Evolutionary conservation across 305 asterid species (phyloP).

Genomic region (Solanum hybrid): DNA sequence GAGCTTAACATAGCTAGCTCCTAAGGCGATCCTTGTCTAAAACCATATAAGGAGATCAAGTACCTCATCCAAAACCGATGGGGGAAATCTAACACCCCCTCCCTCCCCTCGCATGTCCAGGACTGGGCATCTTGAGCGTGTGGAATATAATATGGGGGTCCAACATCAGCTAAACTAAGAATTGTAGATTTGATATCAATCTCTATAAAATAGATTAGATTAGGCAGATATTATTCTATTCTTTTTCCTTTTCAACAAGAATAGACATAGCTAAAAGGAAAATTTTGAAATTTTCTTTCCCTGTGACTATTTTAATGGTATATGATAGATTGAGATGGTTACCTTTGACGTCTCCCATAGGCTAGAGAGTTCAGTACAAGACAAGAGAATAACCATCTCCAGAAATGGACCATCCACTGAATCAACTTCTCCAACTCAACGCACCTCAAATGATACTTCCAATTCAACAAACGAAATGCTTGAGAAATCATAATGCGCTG

Average conservation of each 20-base stretch:
- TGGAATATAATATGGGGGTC: not conserved
- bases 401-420: constrained; percentile 15
- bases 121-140: not conserved
- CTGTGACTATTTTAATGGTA: not conserved
- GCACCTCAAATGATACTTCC: constrained; percentile 4
- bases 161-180: not conserved
- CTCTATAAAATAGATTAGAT: not conserved
- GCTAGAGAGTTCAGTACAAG: constrained; percentile 17
- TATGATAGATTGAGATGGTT: not conserved
- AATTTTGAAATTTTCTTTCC: not conserved
- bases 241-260: not conserved
- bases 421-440: constrained; percentile 5
- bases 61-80: not conserved
- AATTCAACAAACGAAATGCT: not conserved
- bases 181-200: not conserved
- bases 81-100: not conserved
- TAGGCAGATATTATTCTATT: not conserved
- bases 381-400: constrained; percentile 26
- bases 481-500: constrained; percentile 20
- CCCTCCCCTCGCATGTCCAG: not conserved
- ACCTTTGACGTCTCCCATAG: constrained; percentile 22
- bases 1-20: not conserved
- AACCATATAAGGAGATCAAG: constrained; percentile 10
- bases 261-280: not conserved
- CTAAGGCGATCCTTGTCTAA: not conserved